phyloP scores from a whole-genome alignment of 2,329 filamentous ascomycete genomes.

The Hirsutella minnesotensis region DNA sequence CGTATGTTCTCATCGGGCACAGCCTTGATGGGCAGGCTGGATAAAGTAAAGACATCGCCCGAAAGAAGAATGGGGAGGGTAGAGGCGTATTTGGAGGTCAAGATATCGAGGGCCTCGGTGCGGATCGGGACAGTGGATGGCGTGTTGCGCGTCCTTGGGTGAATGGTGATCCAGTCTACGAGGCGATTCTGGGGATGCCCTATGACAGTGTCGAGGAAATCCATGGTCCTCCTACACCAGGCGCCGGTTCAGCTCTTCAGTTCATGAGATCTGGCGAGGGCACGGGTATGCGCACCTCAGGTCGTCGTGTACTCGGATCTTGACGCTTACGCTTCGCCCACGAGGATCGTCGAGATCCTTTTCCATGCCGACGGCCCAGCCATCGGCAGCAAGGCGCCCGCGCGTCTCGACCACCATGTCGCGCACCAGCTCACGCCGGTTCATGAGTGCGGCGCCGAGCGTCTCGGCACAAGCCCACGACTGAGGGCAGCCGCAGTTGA shows the following conservation, averaged over 20 bases:
- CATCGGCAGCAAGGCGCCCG: slow-evolving; percentile 34
- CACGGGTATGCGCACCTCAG: slow-evolving; percentile 28
- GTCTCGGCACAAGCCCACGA: slow-evolving; percentile 59
- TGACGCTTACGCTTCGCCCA: slow-evolving; percentile 53
- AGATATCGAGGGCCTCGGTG: slow-evolving; percentile 44
- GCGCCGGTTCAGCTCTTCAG: no score
- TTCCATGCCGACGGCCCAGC: slow-evolving; percentile 37
- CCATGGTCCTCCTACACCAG: slow-evolving; percentile 40
- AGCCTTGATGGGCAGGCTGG: slow-evolving; percentile 29
- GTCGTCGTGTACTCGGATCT: slow-evolving; percentile 58
- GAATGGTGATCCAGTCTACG: slow-evolving; percentile 59
- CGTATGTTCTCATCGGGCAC: slow-evolving; percentile 12
- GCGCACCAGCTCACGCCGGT: slow-evolving; percentile 49
- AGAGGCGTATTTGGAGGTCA: slow-evolving; percentile 38
- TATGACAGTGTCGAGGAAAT: slow-evolving; percentile 52
- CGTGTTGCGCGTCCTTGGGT: slow-evolving; percentile 51
- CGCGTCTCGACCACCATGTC: slow-evolving; percentile 52
- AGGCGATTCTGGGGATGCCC: slow-evolving; percentile 36
- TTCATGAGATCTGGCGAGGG: no score
- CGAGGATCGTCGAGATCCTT: slow-evolving; percentile 28
- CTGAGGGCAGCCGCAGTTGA: slow-evolving; percentile 66
- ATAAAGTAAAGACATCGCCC: slow-evolving; percentile 55
- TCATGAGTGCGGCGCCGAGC: slow-evolving; percentile 59
- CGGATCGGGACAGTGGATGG: slow-evolving; percentile 50
- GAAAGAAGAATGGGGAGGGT: slow-evolving; percentile 54